Evolutionary conservation across 768 basidiomycete genomes (phyloP).

Genomic region (Mycena filopes): DNA sequence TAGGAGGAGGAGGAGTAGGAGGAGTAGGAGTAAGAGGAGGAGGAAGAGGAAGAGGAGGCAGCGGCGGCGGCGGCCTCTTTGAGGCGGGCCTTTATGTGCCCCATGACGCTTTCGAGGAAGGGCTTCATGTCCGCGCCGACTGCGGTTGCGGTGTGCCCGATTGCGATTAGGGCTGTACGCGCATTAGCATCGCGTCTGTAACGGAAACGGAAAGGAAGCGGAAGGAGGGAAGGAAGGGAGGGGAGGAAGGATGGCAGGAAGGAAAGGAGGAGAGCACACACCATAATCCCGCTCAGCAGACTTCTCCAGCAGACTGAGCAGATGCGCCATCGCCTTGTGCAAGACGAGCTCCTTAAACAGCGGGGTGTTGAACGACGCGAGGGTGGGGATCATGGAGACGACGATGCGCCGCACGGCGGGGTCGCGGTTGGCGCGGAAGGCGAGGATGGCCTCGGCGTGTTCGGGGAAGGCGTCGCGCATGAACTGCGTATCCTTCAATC

Average conservation of each 20-base stretch:
- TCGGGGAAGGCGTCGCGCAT: conserved; percentile 89
- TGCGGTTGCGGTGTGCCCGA: conserved; percentile 93
- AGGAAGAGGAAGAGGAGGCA: conserved; percentile 47
- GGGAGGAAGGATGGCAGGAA: not conserved
- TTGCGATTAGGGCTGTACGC: conserved; percentile 87
- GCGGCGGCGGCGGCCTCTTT: conserved; percentile 20
- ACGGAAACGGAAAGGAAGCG: no score
- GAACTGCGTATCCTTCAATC: no score
- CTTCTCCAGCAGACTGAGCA: conserved; percentile 89
- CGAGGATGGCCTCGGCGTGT: conserved; percentile 89
- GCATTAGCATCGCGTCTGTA: no score
- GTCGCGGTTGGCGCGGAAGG: conserved; percentile 89
- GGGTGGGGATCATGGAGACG: conserved; percentile 93
- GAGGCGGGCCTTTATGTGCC: conserved; percentile 72
- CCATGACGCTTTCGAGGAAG: conserved; percentile 94
- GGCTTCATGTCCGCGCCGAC: conserved; percentile 96
- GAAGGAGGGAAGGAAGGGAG: not conserved
- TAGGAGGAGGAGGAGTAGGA: no score
- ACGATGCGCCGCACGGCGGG: conserved; percentile 93
- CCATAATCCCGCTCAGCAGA: conserved; percentile 73
- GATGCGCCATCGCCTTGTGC: conserved; percentile 94
- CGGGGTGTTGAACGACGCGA: conserved; percentile 95
- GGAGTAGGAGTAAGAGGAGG: not conserved
- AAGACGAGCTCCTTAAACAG: conserved; percentile 92
- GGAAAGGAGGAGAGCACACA: not conserved